Evolutionary conservation across 176 grass and related monocot species (phyloP), one percentile per base, ranked within the genome.

Genomic region (Avena eriantha): DNA sequence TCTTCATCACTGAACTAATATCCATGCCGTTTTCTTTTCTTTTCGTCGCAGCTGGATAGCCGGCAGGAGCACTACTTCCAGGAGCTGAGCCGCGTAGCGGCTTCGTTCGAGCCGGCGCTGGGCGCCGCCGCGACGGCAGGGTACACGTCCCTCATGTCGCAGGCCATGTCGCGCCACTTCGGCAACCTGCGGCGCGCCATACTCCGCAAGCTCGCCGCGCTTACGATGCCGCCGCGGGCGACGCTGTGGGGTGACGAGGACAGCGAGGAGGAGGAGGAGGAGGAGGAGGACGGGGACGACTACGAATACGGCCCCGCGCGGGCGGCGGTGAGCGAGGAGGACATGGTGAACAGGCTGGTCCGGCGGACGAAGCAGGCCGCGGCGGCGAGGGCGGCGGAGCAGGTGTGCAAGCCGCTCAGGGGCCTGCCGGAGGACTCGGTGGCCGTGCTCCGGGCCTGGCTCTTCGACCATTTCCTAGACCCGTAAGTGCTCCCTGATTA

Each of bases 391-490:
- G 89, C 77, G 67, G 90, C 77, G 47, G 90, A 91, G 72, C 90
- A 93, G 85, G 92, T 77, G 31, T 94, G 92, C 90, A 92, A 89
- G 85, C 94, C 97, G 15, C 22, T 98, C 21, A 85, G 94, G 54
- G 97, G 94, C 57, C 80, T 98, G 43, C 97, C 97, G 16, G 97
- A 96, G 64, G 87, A 86, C 79, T 93, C 97, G 1, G 92, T 96
- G 2, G 86, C 85, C 54, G 85, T 98, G 58, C 97, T 98, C 83
- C 92, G 97, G 84, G 77, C 90, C 21, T 98, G 97, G 94, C 90
- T 98, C 23, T 96, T 98, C 63, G 88, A 96, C 82, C 94, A 98
- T 73, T 96, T 98, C 87, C 92, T 98, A 81, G 88, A 98, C 64
- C 97, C 97, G 97, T 98, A 93, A 94, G 96, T 82, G 22, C 31